A percentile compares a stretch with the other conserved stretches of the same genome.
phyloP scores from a whole-genome alignment of 2,329 filamentous ascomycete genomes.

The Penicillium decumbens region DNA sequence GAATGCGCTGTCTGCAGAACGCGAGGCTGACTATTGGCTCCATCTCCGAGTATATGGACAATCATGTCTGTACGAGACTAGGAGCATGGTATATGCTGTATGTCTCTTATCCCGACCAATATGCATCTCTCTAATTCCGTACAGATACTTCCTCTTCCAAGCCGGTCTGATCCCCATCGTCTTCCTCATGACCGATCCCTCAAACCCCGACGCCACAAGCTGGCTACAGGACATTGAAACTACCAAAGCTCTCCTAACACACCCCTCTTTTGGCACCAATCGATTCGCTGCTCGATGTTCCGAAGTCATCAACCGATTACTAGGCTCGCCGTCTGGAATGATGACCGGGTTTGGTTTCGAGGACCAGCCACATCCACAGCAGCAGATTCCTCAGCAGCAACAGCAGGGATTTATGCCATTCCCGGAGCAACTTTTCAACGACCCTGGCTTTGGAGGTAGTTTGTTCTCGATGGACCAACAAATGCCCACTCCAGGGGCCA shows the following conservation, averaged over 20 bases:
- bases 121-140: constrained; percentile 5
- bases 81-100: constrained; percentile 45
- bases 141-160: constrained; percentile 45
- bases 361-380: constrained; percentile 6
- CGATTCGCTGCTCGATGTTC: constrained; percentile 39
- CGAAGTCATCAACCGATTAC: constrained; percentile 38
- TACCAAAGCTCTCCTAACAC: constrained; percentile 38
- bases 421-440: constrained; percentile 35
- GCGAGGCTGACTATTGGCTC: constrained; percentile 41
- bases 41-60: constrained; percentile 41
- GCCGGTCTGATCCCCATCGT: constrained; percentile 44
- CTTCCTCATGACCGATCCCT: constrained; percentile 42
- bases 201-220: constrained; percentile 32
- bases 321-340: constrained; percentile 27
- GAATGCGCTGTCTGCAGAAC: constrained; percentile 39
- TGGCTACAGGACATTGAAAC: constrained; percentile 41
- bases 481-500: constrained; percentile 25
- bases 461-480: constrained; percentile 35
- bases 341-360: constrained; percentile 9
- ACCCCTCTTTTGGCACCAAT: constrained; percentile 38
- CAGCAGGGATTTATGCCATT: constrained; percentile 36
- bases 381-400: constrained; percentile 14
- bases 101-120: constrained; percentile 3
- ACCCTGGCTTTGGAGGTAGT: constrained; percentile 31
- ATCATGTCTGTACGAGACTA: constrained; percentile 39